phyloP scores from a whole-genome alignment of 2,329 filamentous ascomycete genomes.

The Mycosphaerella sp. region DNA sequence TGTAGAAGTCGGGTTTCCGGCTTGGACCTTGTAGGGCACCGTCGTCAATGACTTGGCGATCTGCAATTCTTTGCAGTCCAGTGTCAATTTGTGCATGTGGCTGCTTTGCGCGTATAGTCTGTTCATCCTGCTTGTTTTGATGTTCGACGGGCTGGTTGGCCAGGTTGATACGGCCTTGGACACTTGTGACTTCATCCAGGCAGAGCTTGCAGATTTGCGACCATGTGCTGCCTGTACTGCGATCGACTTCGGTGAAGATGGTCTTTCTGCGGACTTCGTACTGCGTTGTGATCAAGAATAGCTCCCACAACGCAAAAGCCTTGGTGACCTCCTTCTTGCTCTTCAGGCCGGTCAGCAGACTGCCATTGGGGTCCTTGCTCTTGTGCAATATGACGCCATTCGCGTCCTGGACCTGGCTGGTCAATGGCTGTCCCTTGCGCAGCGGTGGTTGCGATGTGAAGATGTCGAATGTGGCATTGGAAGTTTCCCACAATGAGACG shows the following conservation, averaged over 20 bases:
- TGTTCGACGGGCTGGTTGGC: slow-evolving; percentile 23
- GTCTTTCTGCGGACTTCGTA: slow-evolving; percentile 70
- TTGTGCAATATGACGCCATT: slow-evolving; percentile 25
- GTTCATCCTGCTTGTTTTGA: slow-evolving; percentile 19
- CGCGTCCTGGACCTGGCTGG: slow-evolving; percentile 62
- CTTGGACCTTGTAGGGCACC: slow-evolving; percentile 23
- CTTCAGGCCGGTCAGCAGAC: slow-evolving; percentile 74
- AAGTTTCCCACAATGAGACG: slow-evolving; percentile 66
- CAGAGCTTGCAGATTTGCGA: slow-evolving; percentile 67
- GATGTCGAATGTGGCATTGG: slow-evolving; percentile 71
- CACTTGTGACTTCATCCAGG: slow-evolving; percentile 60
- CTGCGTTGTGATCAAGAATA: slow-evolving; percentile 69
- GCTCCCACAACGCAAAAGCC: slow-evolving; percentile 87
- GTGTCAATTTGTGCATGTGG: slow-evolving; percentile 24
- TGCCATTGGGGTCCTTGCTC: slow-evolving; percentile 71
- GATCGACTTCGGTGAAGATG: slow-evolving; percentile 83
- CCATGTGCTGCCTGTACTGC: slow-evolving; percentile 71
- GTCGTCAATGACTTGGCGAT: slow-evolving; percentile 23
- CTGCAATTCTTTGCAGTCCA: slow-evolving; percentile 28
- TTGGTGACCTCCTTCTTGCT: slow-evolving; percentile 74
- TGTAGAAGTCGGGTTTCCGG: slow-evolving; percentile 16
- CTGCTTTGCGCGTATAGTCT: slow-evolving; percentile 16
- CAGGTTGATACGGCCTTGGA: slow-evolving; percentile 61
- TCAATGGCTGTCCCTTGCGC: slow-evolving; percentile 79
- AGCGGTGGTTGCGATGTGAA: slow-evolving; percentile 75